These are phyloP conservation scores for Pseudocercospora pini-densiflorae DNA, from an alignment of 2,329 filamentous ascomycete genomes.

Conservation along the genomic window DNA sequence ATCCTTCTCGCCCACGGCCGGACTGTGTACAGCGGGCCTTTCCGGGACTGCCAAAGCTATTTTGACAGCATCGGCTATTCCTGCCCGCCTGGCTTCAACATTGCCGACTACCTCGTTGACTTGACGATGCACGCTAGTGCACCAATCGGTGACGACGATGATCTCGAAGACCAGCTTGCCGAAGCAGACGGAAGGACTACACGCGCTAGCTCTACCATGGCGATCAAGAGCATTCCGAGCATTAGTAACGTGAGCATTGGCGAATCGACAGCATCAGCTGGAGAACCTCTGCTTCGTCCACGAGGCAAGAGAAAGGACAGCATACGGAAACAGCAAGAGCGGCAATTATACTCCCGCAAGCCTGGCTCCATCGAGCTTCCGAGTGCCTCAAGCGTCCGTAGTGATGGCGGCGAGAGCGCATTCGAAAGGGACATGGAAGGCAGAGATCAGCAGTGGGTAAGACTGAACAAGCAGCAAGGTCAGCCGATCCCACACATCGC, in stretches of 20 bases:
- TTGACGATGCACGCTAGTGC: slow-evolving; percentile 92
- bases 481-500: slow-evolving; percentile 59
- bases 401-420: slow-evolving; percentile 58
- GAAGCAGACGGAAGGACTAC: slow-evolving; percentile 70
- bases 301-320: slow-evolving; percentile 76
- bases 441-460: slow-evolving; percentile 64
- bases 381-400: slow-evolving; percentile 53
- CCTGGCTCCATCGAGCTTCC: slow-evolving; percentile 57
- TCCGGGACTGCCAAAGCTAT: slow-evolving; percentile 84
- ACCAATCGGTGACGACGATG: slow-evolving; percentile 58
- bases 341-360: slow-evolving; percentile 86
- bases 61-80: slow-evolving; percentile 91
- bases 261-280: slow-evolving; percentile 58
- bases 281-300: slow-evolving; percentile 59
- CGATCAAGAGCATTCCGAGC: slow-evolving; percentile 89
- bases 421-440: slow-evolving; percentile 41
- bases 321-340: slow-evolving; percentile 82
- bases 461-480: slow-evolving; percentile 57
- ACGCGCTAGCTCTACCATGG: slow-evolving; percentile 82
- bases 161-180: slow-evolving; percentile 51
- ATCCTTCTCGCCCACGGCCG: slow-evolving; percentile 86
- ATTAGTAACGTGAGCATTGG: slow-evolving; percentile 72
- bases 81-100: slow-evolving; percentile 97
- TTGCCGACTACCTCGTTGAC: slow-evolving; percentile 96
- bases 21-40: slow-evolving; percentile 92